Evolutionary conservation across 1,284 basidiomycete genomes (phyloP), one percentile per base, ranked within the genome.

Genomic region (Sphagnurus paluster): DNA sequence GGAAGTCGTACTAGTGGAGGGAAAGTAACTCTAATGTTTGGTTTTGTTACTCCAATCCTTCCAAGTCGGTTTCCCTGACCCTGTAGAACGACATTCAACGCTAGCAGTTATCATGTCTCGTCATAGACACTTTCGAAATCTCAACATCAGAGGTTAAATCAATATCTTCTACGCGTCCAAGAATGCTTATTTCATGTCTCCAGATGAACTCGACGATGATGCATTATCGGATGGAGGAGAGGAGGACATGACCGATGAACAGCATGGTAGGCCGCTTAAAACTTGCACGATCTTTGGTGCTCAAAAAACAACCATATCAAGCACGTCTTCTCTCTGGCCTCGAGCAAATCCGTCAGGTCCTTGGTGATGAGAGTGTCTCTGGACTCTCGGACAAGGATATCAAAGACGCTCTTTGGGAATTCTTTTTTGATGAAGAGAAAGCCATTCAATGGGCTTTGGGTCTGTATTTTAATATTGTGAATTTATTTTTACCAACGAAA

Each of bases 61-160:
- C 23, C 17, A 3, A 14, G 10, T 44, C 35, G 46, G 46, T 44
- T 33, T 23, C n/a, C 16, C 17, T 19, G 11, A n/a, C 26, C 17
- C 16, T 19, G 19, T 33, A 32, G 17, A 20, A 30, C 4, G 21
- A 9, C 9, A 30, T 41, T 23, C 16, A 16, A 11, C 34, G 9
- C 16, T 23, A 29, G 6, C 34, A 20, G 4, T 37, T 13, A 26
- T 46, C 49, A 91, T 91, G 90, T 94, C 93, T 8, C 75, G 93
- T 64, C 96, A 99, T 70, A 84, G 96, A 63, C 82, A 87, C 65
- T 80, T 98, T 54, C 80, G 92, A 54, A 95, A 97, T 66, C 74
- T 99, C 37, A 84, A 98, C 62, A 72, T 98, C 25, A 76, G 89
- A 55, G 93, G 95, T 90, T 67, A 29, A 2, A 19, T 34, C 42